Evolutionary conservation across 148 eudicot species (phyloP), one percentile per base, ranked within the genome.

Genomic region (Limonium bicolor): DNA sequence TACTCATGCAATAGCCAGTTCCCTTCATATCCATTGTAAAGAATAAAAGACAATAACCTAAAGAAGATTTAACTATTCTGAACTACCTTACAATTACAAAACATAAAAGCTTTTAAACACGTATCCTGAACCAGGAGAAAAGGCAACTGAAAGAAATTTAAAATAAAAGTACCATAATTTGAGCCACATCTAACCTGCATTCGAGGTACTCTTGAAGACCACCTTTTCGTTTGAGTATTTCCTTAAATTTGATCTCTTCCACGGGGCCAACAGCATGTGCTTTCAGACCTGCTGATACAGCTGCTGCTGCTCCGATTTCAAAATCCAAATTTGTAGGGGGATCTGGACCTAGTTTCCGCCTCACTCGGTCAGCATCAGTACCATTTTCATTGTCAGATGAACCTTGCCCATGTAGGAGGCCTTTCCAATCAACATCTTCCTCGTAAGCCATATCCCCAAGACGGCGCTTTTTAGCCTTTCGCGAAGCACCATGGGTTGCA

Each of bases 371-470:
- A 37, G 24, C 71, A 64, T 24, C 48, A 5, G 20, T 50, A 19
- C 48, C 65, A 69, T 60, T 53, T 8, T 41, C 52, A n/a, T n/a
- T n/a, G 30, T 48, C 60, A 50, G 70, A 57, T 51, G 63, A 56
- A 53, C 54, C 63, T 41, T 67, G 71, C 40, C 62, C 83, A 20
- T 71, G 87, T 23, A 72, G 44, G 55, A 84, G 50, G 17, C 53
- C 50, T 16, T 80, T 85, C 97, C 97, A 90, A 65, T 71, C 86
- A 62, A 46, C 66, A 65, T 92, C 95, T 31, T 82, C 99, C 56
- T 92, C 95, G 46, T 85, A 92, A 39, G 95, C 86, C 99, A 92
- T 92, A 58, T 85, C 99, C 21, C 71, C 76, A 34, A 81, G 95
- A 70, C 80, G 81, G 22, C 65, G 86, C 63, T 72, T 85, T 62